Conservation (phyloP, 371 early-diverging fungal genomes). For the Mucor plumbeus region DNA sequence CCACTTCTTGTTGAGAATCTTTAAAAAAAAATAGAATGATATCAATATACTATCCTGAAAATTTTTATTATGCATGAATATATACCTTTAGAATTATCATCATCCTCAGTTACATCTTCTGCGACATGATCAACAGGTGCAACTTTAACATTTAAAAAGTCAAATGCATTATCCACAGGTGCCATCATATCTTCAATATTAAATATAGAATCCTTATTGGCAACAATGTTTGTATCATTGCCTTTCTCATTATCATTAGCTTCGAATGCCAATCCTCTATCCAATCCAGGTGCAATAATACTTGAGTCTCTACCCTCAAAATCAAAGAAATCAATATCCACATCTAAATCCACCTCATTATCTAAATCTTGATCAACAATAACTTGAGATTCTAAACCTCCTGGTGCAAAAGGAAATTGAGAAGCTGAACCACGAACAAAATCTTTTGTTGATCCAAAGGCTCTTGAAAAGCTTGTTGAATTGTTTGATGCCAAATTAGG, state of each 20-base stretch:
- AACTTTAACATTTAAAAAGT: constrained; percentile 45
- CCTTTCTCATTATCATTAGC: constrained; percentile 15
- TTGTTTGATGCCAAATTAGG: constrained; percentile 65
- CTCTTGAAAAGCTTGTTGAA: constrained; percentile 77
- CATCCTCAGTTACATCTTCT: constrained; percentile 7
- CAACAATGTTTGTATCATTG: constrained; percentile 4
- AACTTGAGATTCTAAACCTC: constrained; percentile 59
- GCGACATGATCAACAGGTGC: constrained; percentile 26
- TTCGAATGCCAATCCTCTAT: constrained; percentile 61
- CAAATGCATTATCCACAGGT: constrained; percentile 50
- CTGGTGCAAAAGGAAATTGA: constrained; percentile 85
- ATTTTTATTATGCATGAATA: background rate
- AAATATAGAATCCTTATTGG: constrained; percentile 40
- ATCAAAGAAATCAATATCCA: constrained; percentile 36
- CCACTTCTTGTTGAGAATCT: constrained; percentile 39
- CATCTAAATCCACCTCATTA: constrained; percentile 41
- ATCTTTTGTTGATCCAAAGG: constrained; percentile 63
- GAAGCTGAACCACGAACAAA: constrained; percentile 79
- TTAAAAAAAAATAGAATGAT: constrained; percentile 8
- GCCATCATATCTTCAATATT: constrained; percentile 64
- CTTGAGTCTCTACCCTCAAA: constrained; percentile 9
- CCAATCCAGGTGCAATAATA: constrained; percentile 70
- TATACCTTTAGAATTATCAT: constrained; percentile 27
- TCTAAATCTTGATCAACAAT: constrained; percentile 36
- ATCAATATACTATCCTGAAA: too few relatives aligned